These are phyloP conservation scores for Knoxia roxburghii DNA, from an alignment of 257 asterid species.

Conservation along the genomic window DNA sequence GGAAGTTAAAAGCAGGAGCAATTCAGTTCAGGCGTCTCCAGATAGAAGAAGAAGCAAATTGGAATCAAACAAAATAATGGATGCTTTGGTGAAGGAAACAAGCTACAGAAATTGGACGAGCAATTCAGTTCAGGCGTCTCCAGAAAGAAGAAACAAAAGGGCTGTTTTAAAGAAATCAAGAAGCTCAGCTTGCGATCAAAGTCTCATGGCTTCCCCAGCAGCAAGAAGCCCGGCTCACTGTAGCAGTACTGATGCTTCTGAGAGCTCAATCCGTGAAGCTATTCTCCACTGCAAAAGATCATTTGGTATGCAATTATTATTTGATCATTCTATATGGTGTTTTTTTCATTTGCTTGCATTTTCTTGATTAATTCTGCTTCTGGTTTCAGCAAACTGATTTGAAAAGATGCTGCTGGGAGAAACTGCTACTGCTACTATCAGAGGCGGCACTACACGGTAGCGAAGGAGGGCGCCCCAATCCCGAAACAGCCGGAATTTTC, in stretches of 20 bases:
- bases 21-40: constrained; percentile 16
- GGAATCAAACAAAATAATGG: no score
- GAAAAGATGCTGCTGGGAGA: not conserved
- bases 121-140: constrained; percentile 11
- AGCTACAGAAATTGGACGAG: not conserved
- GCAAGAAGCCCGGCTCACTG: constrained; percentile 10
- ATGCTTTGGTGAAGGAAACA: constrained; percentile 1
- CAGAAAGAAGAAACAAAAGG: constrained; percentile 1
- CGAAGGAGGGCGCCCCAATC: no score
- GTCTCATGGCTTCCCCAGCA: constrained; percentile 13
- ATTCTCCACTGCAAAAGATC: constrained; percentile 40
- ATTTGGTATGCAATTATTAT: constrained; percentile 16
- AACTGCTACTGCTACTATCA: no score
- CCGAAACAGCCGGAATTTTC: no score
- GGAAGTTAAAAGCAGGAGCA: constrained; percentile 19
- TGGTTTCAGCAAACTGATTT: constrained; percentile 10
- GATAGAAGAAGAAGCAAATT: constrained; percentile 1
- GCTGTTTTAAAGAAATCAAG: constrained; percentile 6
- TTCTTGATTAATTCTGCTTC: not conserved
- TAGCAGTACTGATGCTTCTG: constrained; percentile 11
- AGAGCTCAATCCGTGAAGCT: constrained; percentile 34
- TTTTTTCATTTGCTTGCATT: not conserved
- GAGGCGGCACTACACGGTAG: no score
- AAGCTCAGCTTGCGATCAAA: not conserved
- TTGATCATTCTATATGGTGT: no score